These are phyloP conservation scores for Eimeria tenella DNA, from an alignment of 169 alveolate species.

Conservation along the genomic window DNA sequence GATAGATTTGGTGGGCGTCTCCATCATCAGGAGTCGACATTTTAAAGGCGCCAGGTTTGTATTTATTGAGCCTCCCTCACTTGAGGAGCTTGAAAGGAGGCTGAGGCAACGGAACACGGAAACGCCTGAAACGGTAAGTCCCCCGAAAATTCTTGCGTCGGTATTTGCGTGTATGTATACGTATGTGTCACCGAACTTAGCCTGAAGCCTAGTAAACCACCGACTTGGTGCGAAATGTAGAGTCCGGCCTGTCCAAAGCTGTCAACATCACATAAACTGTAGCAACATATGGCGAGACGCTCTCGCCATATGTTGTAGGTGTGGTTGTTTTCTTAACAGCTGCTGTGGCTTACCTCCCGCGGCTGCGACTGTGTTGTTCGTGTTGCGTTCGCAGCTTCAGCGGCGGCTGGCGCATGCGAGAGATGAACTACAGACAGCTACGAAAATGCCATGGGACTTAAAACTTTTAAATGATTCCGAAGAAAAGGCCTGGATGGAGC, in stretches of 20 bases:
- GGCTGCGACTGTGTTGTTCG: background rate
- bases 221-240: no score
- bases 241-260: no score
- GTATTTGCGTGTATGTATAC: no score
- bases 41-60: constrained; percentile 72
- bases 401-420: constrained; percentile 28
- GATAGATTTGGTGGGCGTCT: constrained; percentile 87
- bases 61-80: constrained; percentile 82
- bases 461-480: constrained; percentile 3
- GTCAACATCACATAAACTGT: no score
- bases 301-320: background rate
- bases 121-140: constrained; percentile 55
- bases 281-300: no score
- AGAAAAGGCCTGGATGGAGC: background rate
- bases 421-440: background rate
- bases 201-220: no score
- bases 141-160: no score
- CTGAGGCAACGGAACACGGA: constrained; percentile 85
- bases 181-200: no score
- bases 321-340: background rate
- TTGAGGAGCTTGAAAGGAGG: constrained; percentile 81
- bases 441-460: constrained; percentile 1
- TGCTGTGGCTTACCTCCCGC: background rate
- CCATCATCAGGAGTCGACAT: constrained; percentile 78
- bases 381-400: constrained; percentile 20